Evolutionary conservation across 106 monocot species (phyloP), one percentile per base, ranked within the genome.

Genomic region (Chionographis japonica): DNA sequence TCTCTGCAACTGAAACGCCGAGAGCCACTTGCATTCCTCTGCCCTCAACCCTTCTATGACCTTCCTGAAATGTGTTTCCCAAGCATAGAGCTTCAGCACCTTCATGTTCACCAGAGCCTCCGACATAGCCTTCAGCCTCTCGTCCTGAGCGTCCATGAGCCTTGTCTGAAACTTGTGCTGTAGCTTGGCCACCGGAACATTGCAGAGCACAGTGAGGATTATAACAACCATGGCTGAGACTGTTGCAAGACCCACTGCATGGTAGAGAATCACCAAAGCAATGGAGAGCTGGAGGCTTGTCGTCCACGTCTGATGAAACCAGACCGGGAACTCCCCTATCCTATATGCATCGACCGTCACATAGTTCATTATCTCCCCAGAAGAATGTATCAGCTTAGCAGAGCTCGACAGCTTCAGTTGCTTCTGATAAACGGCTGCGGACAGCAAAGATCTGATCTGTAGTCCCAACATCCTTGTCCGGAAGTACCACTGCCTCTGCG

Each of bases 21-120:
- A 81, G 42, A 98, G 72, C 98, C 98, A 98, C 61, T 78, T 83
- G 50, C 66, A 66, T 74, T 98, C 98, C 37, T 51, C 78, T 49
- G 69, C 72, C 60, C 93, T 83, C 42, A 93, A 66, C 0, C 38
- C 71, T 58, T 83, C 80, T 35, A 93, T 80, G 6, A 72, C 82
- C 63, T 66, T 78, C 55, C 74, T 85, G 70, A 93, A 98, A 66
- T 87, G 79, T 2, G 78, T 81, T 41, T 90, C 98, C 98, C 98
- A 98, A 6, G 98, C 92, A 75, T 98, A 92, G 39, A 98, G 87
- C 76, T 98, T 98, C 66, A 98, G 64, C n/a, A 98, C 83, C 70
- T 98, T 98, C 98, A 98, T 98, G 61, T 79, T 87, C 65, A 87
- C 73, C 38, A 98, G 58, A 13, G 85, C 89, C 72, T 98, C 98